These are phyloP conservation scores for Gynochthodes officinalis DNA, from an alignment of 257 asterid genomes.

Conservation along the genomic window DNA sequence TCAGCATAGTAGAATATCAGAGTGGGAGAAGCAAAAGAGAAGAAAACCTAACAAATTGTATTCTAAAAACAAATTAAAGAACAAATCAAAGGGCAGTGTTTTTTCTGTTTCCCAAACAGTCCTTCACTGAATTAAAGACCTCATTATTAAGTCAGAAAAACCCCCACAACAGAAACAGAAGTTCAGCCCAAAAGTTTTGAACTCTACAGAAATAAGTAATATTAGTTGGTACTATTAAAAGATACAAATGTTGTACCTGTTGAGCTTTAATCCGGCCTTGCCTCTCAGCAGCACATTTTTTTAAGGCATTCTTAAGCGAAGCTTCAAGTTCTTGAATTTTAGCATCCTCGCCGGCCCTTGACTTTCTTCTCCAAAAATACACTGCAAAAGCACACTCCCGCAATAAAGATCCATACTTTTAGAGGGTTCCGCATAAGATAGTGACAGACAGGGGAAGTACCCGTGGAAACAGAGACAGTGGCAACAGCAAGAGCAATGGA, in stretches of 20 bases:
- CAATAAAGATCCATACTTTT: neutral
- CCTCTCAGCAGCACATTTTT: conserved; percentile 79
- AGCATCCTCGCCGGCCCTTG: conserved; percentile 33
- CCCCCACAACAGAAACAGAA: neutral
- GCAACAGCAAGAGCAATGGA: conserved; percentile 41
- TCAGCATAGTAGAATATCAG: neutral
- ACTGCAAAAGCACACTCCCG: conserved; percentile 26
- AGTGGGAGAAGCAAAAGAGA: neutral
- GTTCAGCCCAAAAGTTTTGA: too few species aligned
- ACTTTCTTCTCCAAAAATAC: conserved; percentile 54
- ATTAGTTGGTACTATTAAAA: neutral
- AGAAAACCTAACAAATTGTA: neutral
- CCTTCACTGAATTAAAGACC: neutral
- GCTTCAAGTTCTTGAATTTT: conserved; percentile 58
- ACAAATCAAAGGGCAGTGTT: neutral
- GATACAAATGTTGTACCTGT: conserved; percentile 36
- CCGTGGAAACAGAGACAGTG: conserved; percentile 39
- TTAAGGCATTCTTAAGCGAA: conserved; percentile 49
- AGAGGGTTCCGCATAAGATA: neutral
- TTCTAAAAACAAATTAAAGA: neutral
- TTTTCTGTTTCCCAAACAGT: neutral
- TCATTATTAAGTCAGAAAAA: neutral
- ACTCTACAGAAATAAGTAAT: neutral
- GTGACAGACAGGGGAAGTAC: conserved; percentile 23
- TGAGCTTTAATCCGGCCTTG: conserved; percentile 95